Conservation (phyloP, 1,284 basidiomycete genomes). For the Melampsora abietis-canadensis region DNA sequence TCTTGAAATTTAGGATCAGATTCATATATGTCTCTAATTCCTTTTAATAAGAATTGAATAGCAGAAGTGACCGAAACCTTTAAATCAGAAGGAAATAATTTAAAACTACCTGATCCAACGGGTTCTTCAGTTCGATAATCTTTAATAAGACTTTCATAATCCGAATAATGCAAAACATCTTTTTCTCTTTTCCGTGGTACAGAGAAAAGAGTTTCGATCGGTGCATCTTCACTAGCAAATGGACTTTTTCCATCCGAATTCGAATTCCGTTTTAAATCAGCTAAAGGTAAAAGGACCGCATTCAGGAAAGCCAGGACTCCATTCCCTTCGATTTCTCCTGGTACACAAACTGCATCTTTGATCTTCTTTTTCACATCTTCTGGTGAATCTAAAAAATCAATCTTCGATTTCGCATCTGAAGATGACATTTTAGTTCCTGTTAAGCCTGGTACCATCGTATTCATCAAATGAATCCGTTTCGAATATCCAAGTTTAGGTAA, state of each 20-base stretch:
- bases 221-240: constrained; percentile 51
- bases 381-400: constrained; percentile 90
- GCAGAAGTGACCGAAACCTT: constrained; percentile 76
- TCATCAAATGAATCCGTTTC: constrained; percentile 97
- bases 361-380: constrained; percentile 83
- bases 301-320: constrained; percentile 85
- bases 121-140: constrained; percentile 46
- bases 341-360: constrained; percentile 87
- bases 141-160: constrained; percentile 4
- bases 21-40: constrained; percentile 74
- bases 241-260: constrained; percentile 48
- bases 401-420: constrained; percentile 93
- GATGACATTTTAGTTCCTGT: constrained; percentile 97
- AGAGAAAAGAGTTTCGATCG: constrained; percentile 77
- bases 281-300: constrained; percentile 85
- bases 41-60: constrained; percentile 73
- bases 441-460: constrained; percentile 94
- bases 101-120: constrained; percentile 41
- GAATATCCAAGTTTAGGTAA: constrained; percentile 87
- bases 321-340: constrained; percentile 85
- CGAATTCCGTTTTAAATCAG: constrained; percentile 63
- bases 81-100: constrained; percentile 84
- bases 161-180: constrained; percentile 38
- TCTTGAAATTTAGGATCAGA: constrained; percentile 76
- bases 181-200: constrained; percentile 56